Percentiles rank a stretch among this genome's conserved stretches.
Evolutionary conservation across 2,329 filamentous ascomycete species (phyloP).

Genomic region (Fusarium sp.): DNA sequence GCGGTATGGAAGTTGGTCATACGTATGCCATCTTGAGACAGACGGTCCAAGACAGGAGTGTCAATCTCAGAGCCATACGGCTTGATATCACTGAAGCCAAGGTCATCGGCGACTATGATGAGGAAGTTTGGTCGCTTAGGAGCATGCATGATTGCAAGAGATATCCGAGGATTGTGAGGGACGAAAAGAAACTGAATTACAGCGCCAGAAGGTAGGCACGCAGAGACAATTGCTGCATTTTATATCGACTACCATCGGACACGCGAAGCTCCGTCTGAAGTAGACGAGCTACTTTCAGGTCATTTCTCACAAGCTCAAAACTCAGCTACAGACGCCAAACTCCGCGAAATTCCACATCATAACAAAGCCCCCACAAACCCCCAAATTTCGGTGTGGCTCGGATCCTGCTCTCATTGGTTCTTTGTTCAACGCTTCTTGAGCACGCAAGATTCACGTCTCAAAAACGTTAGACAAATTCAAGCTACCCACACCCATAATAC

Average conservation of each 20-base stretch:
- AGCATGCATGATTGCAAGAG: neutral
- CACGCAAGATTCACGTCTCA: slow-evolving; percentile 1
- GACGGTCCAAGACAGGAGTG: slow-evolving; percentile 66
- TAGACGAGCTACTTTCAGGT: neutral
- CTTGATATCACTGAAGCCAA: slow-evolving; percentile 38
- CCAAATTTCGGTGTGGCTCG: neutral
- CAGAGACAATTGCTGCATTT: neutral
- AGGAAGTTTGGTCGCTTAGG: slow-evolving; percentile 38
- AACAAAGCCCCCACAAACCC: neutral
- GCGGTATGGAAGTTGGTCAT: slow-evolving; percentile 70
- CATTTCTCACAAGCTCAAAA: neutral
- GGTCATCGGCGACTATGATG: slow-evolving; percentile 41
- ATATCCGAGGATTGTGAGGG: neutral
- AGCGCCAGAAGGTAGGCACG: neutral
- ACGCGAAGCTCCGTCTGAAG: neutral
- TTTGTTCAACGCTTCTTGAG: neutral
- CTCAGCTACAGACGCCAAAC: neutral
- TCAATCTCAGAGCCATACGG: slow-evolving; percentile 66
- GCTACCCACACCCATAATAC: slow-evolving; percentile 1
- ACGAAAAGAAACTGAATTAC: slow-evolving; percentile 1
- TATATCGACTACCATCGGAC: neutral
- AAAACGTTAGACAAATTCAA: neutral
- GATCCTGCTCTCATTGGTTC: neutral
- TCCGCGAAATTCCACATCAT: neutral
- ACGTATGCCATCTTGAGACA: slow-evolving; percentile 60